Percentiles rank a stretch among this genome's conserved stretches.
phyloP scores from a whole-genome alignment of 306 rosid species.

The Hippophae rhamnoides region DNA sequence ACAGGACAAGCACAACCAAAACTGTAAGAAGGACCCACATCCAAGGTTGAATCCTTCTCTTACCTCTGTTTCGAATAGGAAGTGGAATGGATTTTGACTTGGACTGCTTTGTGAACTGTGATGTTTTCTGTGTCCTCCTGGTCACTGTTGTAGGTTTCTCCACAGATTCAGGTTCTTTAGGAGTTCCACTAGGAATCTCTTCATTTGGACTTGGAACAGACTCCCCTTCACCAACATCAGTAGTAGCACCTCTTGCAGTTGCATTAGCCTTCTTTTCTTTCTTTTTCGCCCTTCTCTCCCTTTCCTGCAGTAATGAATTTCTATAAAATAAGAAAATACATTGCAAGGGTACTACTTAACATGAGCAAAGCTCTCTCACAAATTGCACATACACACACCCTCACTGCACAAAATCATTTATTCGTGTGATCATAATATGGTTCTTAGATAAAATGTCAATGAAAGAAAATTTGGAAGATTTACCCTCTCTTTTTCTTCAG shows the following conservation, averaged over 20 bases:
- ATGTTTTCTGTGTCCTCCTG: slow-evolving; percentile 40
- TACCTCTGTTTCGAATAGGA: slow-evolving; percentile 63
- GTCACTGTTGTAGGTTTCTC: slow-evolving; percentile 33
- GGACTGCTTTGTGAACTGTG: slow-evolving; percentile 44
- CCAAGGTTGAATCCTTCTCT: slow-evolving; percentile 70
- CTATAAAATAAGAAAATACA: background rate
- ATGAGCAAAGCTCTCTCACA: slow-evolving; percentile 9
- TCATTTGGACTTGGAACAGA: slow-evolving; percentile 29
- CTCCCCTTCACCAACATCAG: slow-evolving; percentile 30
- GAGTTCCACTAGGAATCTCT: slow-evolving; percentile 25
- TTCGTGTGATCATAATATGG: too few species aligned
- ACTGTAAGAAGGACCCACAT: slow-evolving; percentile 48
- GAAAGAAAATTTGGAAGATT: slow-evolving; percentile 6
- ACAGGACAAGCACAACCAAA: slow-evolving; percentile 31
- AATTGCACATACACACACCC: too few species aligned
- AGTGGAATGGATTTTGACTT: slow-evolving; percentile 54
- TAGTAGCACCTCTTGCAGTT: slow-evolving; percentile 22
- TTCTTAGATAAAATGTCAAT: background rate
- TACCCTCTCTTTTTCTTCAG: slow-evolving; percentile 82
- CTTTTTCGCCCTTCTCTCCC: slow-evolving; percentile 61
- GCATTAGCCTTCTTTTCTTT: slow-evolving; percentile 61
- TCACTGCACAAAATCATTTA: too few species aligned
- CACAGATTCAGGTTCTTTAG: slow-evolving; percentile 29
- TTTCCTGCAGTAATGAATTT: slow-evolving; percentile 39
- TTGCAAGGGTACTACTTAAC: background rate